These are phyloP conservation scores for Leucaena leucocephala DNA, from an alignment of 306 rosid genomes.

Conservation along the genomic window DNA sequence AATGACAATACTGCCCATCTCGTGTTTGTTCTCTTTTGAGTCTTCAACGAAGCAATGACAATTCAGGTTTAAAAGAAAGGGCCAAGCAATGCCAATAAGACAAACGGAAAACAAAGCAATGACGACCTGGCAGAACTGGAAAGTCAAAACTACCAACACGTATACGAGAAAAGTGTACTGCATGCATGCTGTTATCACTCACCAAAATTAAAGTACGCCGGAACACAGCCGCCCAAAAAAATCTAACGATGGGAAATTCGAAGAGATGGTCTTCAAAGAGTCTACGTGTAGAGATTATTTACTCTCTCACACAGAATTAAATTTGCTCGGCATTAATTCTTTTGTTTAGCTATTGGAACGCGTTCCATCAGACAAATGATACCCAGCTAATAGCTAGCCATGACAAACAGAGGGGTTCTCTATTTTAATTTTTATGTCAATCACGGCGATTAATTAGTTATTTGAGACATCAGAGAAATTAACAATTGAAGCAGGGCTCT, in stretches of 20 bases:
- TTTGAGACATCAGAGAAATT: neutral
- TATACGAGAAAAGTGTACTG: constrained; percentile 32
- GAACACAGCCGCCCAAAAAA: neutral
- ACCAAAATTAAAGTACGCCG: constrained; percentile 1
- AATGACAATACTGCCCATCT: constrained; percentile 17
- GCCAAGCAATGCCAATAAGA: too few species aligned
- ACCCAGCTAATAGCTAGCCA: constrained; percentile 13
- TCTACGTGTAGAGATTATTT: constrained; percentile 7
- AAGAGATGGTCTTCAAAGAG: neutral
- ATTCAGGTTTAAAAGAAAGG: too few species aligned
- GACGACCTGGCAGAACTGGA: neutral
- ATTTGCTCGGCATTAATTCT: neutral
- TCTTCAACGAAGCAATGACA: neutral
- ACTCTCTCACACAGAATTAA: constrained; percentile 34
- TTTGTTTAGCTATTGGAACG: constrained; percentile 19
- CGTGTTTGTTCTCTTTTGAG: neutral
- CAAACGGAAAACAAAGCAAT: neutral
- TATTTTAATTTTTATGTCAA: constrained; percentile 1
- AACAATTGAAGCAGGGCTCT: neutral
- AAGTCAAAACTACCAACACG: constrained; percentile 9
- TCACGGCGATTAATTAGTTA: neutral
- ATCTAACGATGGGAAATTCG: constrained; percentile 27
- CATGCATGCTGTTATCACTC: constrained; percentile 5
- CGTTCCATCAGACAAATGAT: constrained; percentile 9
- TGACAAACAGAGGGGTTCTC: neutral